Base-by-base conservation (phyloP, 2,329 filamentous ascomycete genomes). In the Neonectria faginata region DNA sequence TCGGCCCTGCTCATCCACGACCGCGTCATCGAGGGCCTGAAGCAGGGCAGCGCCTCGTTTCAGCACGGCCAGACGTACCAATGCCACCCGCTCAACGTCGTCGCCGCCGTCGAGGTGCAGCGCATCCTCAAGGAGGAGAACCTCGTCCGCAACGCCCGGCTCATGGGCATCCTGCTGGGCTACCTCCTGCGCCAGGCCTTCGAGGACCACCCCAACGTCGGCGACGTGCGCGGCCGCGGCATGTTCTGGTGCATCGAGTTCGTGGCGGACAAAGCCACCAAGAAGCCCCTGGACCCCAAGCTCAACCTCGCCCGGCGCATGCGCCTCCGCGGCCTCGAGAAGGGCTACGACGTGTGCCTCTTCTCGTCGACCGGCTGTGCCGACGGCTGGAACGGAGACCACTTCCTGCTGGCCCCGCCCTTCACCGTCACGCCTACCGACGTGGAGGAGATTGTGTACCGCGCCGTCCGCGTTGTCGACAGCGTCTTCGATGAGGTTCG, bases 61-160 rank as follows among this genome's bases (percentile, higher is more conserved):
- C 78, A 78, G 4, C 87, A 89, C 67, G 88, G 87, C 0, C 86
- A 89, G 59, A 89, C 87, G 0, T 89, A 81, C 16, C 79, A 81
- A 54, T 79, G 75, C 0, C 80, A 82, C 51, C 76, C 81, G 0
- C 65, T 79, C n/a, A 74, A 75, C 1, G 80, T 78, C 42, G 79
- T 79, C 0, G 78, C 80, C 5, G 79, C 78, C 0, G 75, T 78
- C 3, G 73, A 76, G 27, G 80, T 82, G 1, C 80, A 82, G 60
- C 44, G 47, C 2, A 59, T 67, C 2, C 54, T 72, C 36, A 64
- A 64, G 0, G 62, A 72, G 3, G 70, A 72, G 1, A 60, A 62
- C 1, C 44, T 72, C 29, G 31, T 72, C 0, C 47, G 60, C 1
- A 72, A 72, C 12, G 65, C 55, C 0, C 58, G 58, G 11, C 29